Evolutionary conservation across 2,329 filamentous ascomycete species (phyloP).

Genomic region (Trichophyton schoenleinii): DNA sequence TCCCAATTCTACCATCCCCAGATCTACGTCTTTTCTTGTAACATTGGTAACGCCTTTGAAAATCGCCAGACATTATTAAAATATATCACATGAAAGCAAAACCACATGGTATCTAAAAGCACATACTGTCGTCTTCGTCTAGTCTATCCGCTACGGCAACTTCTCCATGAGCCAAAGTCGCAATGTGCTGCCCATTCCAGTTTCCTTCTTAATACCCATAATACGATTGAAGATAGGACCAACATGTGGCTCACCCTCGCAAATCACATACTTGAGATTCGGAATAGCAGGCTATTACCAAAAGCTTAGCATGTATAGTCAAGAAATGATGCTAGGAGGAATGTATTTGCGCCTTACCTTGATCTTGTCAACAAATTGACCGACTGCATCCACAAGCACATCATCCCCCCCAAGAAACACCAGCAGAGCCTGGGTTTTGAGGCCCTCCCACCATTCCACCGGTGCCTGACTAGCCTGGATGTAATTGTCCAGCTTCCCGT

Average conservation of each 20-base stretch:
- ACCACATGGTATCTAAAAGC: not conserved
- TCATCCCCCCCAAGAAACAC: constrained; percentile 45
- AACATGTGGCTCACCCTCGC: constrained; percentile 29
- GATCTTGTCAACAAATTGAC: constrained; percentile 38
- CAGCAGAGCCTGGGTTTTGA: constrained; percentile 39
- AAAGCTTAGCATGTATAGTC: not conserved
- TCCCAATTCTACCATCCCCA: too few relatives aligned
- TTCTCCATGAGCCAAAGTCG: constrained; percentile 23
- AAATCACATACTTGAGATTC: constrained; percentile 26
- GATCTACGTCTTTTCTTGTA: too few relatives aligned
- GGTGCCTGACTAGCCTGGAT: constrained; percentile 41
- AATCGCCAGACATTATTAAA: too few relatives aligned
- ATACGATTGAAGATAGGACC: constrained; percentile 31
- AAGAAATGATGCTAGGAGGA: not conserved
- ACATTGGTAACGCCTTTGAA: too few relatives aligned
- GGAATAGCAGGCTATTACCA: constrained; percentile 17
- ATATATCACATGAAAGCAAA: not conserved
- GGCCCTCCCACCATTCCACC: constrained; percentile 41
- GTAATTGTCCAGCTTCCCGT: constrained; percentile 36
- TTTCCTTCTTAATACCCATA: constrained; percentile 25
- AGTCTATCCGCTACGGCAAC: constrained; percentile 6
- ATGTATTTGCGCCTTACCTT: constrained; percentile 23
- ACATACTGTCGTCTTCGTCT: not conserved
- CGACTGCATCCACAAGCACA: constrained; percentile 43
- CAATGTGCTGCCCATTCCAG: constrained; percentile 29